Conservation (phyloP, 805 yeast genomes). For the Saturnispora kantuleensis region DNA sequence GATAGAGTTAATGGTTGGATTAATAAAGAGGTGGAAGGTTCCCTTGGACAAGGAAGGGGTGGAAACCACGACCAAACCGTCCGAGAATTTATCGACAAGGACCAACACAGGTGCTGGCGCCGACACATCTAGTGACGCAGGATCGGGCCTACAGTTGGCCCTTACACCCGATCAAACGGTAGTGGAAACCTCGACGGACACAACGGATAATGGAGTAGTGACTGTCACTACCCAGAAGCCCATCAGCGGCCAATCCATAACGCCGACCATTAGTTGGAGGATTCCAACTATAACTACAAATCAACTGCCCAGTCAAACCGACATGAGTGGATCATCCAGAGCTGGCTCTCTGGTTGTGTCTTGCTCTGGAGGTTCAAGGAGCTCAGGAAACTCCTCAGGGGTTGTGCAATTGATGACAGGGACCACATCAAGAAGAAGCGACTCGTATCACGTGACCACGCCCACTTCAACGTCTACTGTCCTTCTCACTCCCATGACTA, state of each 20-base stretch:
- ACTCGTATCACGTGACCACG: neutral
- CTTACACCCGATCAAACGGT: neutral
- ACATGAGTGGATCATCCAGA: neutral
- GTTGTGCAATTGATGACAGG: neutral
- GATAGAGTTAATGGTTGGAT: too few relatives aligned
- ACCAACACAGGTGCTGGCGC: neutral
- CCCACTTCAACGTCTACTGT: slow-evolving; percentile 1
- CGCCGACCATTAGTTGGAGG: slow-evolving; percentile 6
- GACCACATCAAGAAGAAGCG: neutral
- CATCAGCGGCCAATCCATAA: neutral
- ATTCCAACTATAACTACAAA: slow-evolving; percentile 14
- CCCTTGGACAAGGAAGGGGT: too few relatives aligned
- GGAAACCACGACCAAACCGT: neutral
- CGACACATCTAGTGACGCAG: neutral
- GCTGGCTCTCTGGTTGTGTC: neutral
- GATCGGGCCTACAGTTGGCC: neutral
- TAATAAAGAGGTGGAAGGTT: too few relatives aligned
- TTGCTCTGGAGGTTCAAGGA: too few relatives aligned
- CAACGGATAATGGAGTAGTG: neutral
- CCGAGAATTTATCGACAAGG: neutral
- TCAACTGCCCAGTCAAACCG: slow-evolving; percentile 10
- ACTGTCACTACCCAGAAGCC: slow-evolving; percentile 11
- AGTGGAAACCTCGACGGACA: neutral
- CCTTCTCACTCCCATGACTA: neutral
- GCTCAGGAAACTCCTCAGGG: too few relatives aligned